Conservation (phyloP, 179 eudicot species). For the Actinidia chinensis region DNA sequence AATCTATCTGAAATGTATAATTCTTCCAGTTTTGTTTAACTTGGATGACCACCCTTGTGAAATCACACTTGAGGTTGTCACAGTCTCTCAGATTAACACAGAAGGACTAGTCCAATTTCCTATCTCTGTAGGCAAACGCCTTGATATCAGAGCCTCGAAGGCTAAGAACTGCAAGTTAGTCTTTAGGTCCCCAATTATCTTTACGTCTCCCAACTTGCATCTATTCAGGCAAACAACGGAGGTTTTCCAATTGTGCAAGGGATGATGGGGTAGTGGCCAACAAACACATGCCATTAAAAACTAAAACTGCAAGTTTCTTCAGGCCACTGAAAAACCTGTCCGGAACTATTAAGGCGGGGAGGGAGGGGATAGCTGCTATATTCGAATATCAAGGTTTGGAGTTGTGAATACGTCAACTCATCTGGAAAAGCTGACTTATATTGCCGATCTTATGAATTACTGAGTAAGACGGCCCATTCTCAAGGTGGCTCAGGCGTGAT, state of each 20-base stretch:
- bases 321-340: neutral
- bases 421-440: neutral
- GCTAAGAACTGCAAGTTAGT: conserved; percentile 17
- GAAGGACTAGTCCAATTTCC: conserved; percentile 11
- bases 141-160: neutral
- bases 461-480: neutral
- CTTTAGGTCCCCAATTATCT: neutral
- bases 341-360: neutral
- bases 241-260: neutral
- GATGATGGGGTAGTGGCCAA: conserved; percentile 14
- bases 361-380: neutral
- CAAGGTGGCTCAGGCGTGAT: no score
- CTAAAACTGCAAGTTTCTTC: conserved; percentile 13
- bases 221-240: conserved; percentile 13
- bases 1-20: neutral
- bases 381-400: neutral
- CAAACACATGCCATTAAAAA: neutral
- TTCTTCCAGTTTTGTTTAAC: conserved; percentile 16
- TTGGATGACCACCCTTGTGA: conserved; percentile 3
- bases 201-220: conserved; percentile 2
- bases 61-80: neutral
- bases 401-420: neutral
- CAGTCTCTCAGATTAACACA: conserved; percentile 17
- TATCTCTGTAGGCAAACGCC: conserved; percentile 10
- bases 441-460: neutral